Base-by-base conservation (phyloP, 805 yeast genomes). In the Saccharomyces paradoxus region DNA sequence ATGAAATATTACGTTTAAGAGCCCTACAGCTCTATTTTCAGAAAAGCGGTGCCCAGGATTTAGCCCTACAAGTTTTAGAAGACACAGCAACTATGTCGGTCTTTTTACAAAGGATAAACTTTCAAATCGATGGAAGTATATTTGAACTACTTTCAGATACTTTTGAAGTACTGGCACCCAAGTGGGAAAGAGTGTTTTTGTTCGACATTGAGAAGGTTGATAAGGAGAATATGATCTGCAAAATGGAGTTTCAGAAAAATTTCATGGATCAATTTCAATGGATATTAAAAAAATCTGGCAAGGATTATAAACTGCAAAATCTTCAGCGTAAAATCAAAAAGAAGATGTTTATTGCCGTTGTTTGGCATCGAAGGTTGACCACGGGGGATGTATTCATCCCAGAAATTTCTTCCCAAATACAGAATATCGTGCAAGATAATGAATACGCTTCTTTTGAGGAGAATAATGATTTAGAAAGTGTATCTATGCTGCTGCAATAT, bases 401-500 rank as follows among this genome's bases (percentile, higher is more conserved):
- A 7, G 24, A 37, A 14, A 37, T 37, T n/a, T 49, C 47, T 21
- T 44, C 17, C 30, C 44, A 44, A 37, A 26, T 49, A 27, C 24
- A 49, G 3, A 22, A 14, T 27, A 6, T 22, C 29, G 27, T 9
- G 7, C 14, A 10, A 9, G 51, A n/a, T 13, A 22, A 21, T 13
- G 51, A 32, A 32, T 17, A 10, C 8, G 31, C 41, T 21, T 22
- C 51, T 49, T 9, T 44, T 47, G 48, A 50, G 9, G 47, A 53
- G 17, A 27, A 13, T 9, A 41, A 49, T 14, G 57, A 53, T 27
- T 41, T 31, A 41, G 41, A 53, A 3, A 50, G 51, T 21, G 44
- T 37, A 30, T 56, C 44, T n/a, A 37, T 37, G 14, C 46, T 54
- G 12, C 54, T 58, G 8, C 66, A 62, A 31, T 59, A 56, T 46